Evolutionary conservation across 2,329 filamentous ascomycete genomes (phyloP), one percentile per base, ranked within the genome.

Genomic region (Phyllosticta citriasiana): DNA sequence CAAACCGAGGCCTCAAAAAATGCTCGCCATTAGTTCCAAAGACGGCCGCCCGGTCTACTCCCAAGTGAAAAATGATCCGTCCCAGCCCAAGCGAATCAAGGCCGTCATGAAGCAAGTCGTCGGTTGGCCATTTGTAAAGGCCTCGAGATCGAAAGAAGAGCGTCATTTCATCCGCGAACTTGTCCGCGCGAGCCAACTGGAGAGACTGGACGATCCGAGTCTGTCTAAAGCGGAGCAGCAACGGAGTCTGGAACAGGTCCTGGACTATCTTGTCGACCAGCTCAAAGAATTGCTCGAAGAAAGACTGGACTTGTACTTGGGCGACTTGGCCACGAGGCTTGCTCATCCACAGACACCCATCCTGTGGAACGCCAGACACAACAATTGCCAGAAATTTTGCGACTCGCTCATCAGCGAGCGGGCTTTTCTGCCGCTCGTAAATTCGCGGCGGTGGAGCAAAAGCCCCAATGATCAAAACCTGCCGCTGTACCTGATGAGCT

Each of bases 91-190:
- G 62, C 68, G 72, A 40, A 74, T 72, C 66, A 75, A 75, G 52
- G 69, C 69, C 30, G 65, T 76, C 53, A 71, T 77, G 71, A 77
- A 77, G 60, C 74, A 77, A 63, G 69, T 77, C 7, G 70, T 75
- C 4, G 76, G 76, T 0, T 67, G 65, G 0, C 68, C 74, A 4
- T 77, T 77, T 57, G 68, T 65, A 2, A 70, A 71, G 4, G 50
- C 68, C 10, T 66, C 72, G 3, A 35, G 66, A 19, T 55, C 67
- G 4, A 50, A 65, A 8, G 53, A 63, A 4, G 71, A 74, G 57
- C 63, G 67, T 4, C 63, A 67, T 0, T 66, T 76, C 3, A 64
- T 75, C 54, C 57, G 67, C 2, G 60, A 66, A 53, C 62, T 74
- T 1, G 59, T 74, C 1, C 53, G 60, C 1, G 69, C 69, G 6